A percentile compares a stretch with the other conserved stretches of the same genome.
These are phyloP conservation scores for Dendrobium officinale DNA, from an alignment of 106 monocot species.

Conservation along the genomic window DNA sequence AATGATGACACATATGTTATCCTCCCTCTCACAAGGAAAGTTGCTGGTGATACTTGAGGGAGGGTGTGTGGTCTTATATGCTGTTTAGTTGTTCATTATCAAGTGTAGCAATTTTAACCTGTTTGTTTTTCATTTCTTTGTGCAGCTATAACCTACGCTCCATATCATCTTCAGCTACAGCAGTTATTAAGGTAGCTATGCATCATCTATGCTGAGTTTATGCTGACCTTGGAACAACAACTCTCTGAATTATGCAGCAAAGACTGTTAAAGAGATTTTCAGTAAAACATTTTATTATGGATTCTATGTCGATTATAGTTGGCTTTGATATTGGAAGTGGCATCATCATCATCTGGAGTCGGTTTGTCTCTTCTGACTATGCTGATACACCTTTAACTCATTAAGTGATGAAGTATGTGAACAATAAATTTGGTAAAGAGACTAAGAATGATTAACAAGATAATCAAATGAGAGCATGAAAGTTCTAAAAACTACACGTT, in stretches of 20 bases:
- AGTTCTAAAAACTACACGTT: neutral
- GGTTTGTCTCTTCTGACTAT: neutral
- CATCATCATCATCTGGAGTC: neutral
- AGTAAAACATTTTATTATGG: neutral
- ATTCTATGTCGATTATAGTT: neutral
- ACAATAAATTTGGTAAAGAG: neutral
- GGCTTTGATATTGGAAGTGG: neutral
- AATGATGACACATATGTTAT: slow-evolving; percentile 81
- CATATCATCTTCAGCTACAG: slow-evolving; percentile 85
- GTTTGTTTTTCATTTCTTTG: slow-evolving; percentile 4
- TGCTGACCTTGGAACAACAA: neutral
- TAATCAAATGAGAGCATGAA: neutral
- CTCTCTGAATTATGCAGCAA: neutral
- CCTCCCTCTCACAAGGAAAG: slow-evolving; percentile 50
- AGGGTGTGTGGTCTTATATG: slow-evolving; percentile 44
- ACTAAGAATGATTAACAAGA: neutral
- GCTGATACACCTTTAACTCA: neutral
- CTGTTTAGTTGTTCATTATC: slow-evolving; percentile 8
- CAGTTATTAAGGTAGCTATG: slow-evolving; percentile 68
- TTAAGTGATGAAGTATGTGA: neutral
- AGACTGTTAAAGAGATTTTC: neutral
- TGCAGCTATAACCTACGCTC: slow-evolving; percentile 88
- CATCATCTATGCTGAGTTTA: neutral
- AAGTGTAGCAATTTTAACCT: slow-evolving; percentile 3
- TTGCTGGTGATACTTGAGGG: slow-evolving; percentile 91